phyloP scores from a whole-genome alignment of 768 basidiomycete genomes.

The Pleurotus salmoneostramineus region DNA sequence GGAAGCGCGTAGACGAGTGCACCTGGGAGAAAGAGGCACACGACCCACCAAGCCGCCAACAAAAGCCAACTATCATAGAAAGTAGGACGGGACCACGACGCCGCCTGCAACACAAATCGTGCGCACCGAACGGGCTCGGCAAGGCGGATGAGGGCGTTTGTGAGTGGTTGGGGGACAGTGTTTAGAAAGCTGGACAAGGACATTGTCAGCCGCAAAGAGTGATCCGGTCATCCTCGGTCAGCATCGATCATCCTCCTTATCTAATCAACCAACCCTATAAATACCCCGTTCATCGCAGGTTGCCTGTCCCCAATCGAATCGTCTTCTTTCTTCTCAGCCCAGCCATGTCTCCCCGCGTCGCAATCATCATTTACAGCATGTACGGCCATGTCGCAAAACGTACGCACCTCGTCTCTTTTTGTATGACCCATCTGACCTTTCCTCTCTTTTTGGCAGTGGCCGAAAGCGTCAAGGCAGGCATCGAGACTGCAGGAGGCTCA shows the following conservation, averaged over 20 bases:
- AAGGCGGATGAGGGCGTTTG: slow-evolving; percentile 56
- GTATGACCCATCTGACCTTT: slow-evolving; percentile 7
- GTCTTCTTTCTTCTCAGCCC: not conserved
- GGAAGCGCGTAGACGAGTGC: slow-evolving; percentile 59
- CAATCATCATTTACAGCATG: slow-evolving; percentile 71
- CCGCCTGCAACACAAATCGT: slow-evolving; percentile 40
- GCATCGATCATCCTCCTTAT: not conserved
- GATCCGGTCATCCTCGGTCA: not conserved
- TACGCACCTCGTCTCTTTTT: slow-evolving; percentile 18
- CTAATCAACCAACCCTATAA: not conserved
- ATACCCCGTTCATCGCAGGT: not conserved
- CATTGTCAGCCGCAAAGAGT: slow-evolving; percentile 10
- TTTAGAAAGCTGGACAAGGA: slow-evolving; percentile 45
- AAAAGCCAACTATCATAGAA: slow-evolving; percentile 65
- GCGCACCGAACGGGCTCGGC: slow-evolving; percentile 46
- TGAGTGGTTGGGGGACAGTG: slow-evolving; percentile 59
- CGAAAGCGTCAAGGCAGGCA: slow-evolving; percentile 43
- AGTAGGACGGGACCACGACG: slow-evolving; percentile 49
- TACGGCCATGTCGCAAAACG: slow-evolving; percentile 71
- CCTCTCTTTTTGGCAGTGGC: slow-evolving; percentile 50
- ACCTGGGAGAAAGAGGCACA: slow-evolving; percentile 57
- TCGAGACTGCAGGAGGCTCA: slow-evolving; percentile 44
- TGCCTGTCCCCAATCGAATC: not conserved
- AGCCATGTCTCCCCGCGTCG: slow-evolving; percentile 43
- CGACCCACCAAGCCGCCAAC: slow-evolving; percentile 73